These are phyloP conservation scores for Aeminium ludgeri DNA, from an alignment of 495 filamentous ascomycete genomes.

Conservation along the genomic window DNA sequence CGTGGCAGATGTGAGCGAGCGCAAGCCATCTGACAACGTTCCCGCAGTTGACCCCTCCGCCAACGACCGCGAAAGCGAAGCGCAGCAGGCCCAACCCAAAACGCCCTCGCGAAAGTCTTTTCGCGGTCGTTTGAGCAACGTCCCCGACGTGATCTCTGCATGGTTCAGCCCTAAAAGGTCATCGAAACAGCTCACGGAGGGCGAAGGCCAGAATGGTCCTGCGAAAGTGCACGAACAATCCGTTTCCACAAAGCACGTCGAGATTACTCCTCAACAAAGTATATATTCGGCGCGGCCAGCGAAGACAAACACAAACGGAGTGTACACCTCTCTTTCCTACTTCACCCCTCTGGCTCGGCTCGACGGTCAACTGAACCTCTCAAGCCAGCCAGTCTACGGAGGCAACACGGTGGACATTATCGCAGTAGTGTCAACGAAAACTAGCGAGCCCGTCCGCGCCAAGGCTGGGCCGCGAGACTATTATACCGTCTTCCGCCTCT, in stretches of 20 bases:
- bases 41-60: too few species aligned
- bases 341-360: constrained; percentile 53
- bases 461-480: constrained; percentile 54
- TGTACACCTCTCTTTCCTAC: constrained; percentile 48
- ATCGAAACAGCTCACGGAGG: not conserved
- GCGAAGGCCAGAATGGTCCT: not conserved
- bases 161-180: constrained; percentile 20
- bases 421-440: constrained; percentile 43
- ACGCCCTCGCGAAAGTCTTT: constrained; percentile 7
- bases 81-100: not conserved
- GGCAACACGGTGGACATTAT: constrained; percentile 40
- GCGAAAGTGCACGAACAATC: not conserved
- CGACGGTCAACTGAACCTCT: constrained; percentile 18
- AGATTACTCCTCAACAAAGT: not conserved
- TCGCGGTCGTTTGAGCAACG: constrained; percentile 7
- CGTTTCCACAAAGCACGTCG: not conserved
- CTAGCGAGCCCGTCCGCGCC: constrained; percentile 38
- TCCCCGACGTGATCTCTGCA: constrained; percentile 19
- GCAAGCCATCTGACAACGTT: too few species aligned
- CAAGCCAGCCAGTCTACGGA: constrained; percentile 13
- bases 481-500: constrained; percentile 48
- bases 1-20: too few species aligned
- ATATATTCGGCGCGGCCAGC: not conserved
- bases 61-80: too few species aligned
- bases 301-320: constrained; percentile 21